These are phyloP conservation scores for Sodiomyces alkalinus DNA, from an alignment of 2,329 filamentous ascomycete genomes.

Conservation along the genomic window DNA sequence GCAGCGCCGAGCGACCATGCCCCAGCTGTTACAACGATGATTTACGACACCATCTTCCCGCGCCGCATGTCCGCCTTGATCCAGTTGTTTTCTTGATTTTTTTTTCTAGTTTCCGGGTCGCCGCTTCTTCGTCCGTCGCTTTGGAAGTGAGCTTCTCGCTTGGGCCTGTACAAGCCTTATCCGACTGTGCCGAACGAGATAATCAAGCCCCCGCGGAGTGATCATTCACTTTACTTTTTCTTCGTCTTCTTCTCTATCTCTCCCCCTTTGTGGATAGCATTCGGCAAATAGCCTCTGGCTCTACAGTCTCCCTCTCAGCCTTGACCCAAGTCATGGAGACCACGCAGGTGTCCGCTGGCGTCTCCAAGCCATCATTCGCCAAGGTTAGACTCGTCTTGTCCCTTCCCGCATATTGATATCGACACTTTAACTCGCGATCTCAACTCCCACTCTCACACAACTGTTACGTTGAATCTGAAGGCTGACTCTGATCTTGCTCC, in stretches of 20 bases:
- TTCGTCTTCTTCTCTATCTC: constrained; percentile 10
- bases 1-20: constrained; percentile 16
- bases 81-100: constrained; percentile 39
- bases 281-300: too few relatives aligned
- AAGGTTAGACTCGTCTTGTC: constrained; percentile 37
- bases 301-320: constrained; percentile 4
- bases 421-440: too few relatives aligned
- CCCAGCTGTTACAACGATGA: constrained; percentile 35
- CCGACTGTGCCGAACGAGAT: too few relatives aligned
- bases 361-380: constrained; percentile 55
- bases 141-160: background rate
- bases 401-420: too few relatives aligned
- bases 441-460: too few relatives aligned
- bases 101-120: constrained; percentile 3
- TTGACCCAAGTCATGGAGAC: constrained; percentile 36
- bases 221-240: background rate
- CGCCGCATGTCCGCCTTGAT: constrained; percentile 35
- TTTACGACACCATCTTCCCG: constrained; percentile 32
- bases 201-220: background rate
- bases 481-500: constrained; percentile 9
- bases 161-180: background rate
- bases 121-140: background rate
- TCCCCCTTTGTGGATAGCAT: constrained; percentile 7
- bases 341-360: constrained; percentile 28
- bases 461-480: too few relatives aligned